Evolutionary conservation across 495 filamentous ascomycete genomes (phyloP).

Genomic region (Hypomontagnella monticulosa): DNA sequence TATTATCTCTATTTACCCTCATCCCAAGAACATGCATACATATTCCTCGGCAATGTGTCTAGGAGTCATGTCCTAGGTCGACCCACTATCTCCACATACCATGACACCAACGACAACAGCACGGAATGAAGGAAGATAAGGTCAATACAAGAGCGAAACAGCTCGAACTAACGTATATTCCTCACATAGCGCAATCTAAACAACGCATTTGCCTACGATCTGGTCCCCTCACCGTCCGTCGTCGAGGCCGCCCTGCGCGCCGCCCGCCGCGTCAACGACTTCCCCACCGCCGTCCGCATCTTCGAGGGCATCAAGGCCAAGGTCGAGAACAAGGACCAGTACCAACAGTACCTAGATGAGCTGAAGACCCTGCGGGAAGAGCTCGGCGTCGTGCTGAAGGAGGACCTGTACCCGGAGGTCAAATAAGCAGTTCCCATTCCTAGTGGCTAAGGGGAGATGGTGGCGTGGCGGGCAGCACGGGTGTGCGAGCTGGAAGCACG

Average conservation of each 20-base stretch:
- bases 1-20: background rate
- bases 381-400: conserved; percentile 88
- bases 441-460: background rate
- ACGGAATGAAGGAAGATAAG: background rate
- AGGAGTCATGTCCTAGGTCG: conserved; percentile 2
- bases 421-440: conserved; percentile 53
- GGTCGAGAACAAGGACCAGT: conserved; percentile 97
- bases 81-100: conserved; percentile 34
- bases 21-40: too few relatives aligned
- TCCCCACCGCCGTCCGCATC: conserved; percentile 94
- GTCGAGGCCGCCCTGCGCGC: conserved; percentile 90
- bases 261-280: conserved; percentile 96
- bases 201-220: conserved; percentile 99
- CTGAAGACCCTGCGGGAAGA: conserved; percentile 93
- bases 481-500: too few relatives aligned
- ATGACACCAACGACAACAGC: conserved; percentile 28
- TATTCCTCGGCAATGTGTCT: background rate
- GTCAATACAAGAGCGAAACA: background rate
- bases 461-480: too few relatives aligned
- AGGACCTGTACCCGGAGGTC: conserved; percentile 87
- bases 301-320: conserved; percentile 99
- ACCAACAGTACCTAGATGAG: conserved; percentile 95
- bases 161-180: conserved; percentile 25
- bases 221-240: conserved; percentile 94
- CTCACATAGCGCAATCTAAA: conserved; percentile 93